Evolutionary conservation across 495 filamentous ascomycete genomes (phyloP).

Genomic region (Neurospora sp.): DNA sequence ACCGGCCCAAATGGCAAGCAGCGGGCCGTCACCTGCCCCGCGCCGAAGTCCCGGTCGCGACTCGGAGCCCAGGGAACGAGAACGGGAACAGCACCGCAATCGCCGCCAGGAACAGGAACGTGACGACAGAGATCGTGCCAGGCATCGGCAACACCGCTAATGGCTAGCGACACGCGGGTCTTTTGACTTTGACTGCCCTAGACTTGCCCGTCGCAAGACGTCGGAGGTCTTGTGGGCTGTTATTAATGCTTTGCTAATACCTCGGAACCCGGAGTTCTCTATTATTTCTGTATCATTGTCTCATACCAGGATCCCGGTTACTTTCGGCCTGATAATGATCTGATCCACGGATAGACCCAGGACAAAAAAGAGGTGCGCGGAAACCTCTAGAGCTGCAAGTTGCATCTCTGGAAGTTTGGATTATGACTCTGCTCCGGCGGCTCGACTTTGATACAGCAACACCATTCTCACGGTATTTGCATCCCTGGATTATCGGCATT

Average conservation of each 20-base stretch:
- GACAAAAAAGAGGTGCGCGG: conserved; percentile 24
- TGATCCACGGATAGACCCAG: conserved; percentile 32
- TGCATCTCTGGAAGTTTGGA: conserved; percentile 22
- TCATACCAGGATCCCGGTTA: conserved; percentile 21
- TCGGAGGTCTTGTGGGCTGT: conserved; percentile 9
- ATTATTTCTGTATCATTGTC: conserved; percentile 3
- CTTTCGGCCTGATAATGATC: conserved; percentile 16
- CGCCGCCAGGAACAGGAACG: conserved; percentile 18
- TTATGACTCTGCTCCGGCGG: conserved; percentile 1
- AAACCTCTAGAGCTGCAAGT: conserved; percentile 35
- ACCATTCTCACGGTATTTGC: not conserved
- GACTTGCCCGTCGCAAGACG: conserved; percentile 4
- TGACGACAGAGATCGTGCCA: conserved; percentile 20
- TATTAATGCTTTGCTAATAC: conserved; percentile 18
- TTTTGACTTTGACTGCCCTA: conserved; percentile 3
- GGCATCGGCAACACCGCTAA: conserved; percentile 21
- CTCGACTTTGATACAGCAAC: conserved; percentile 4
- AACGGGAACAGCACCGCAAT: conserved; percentile 9
- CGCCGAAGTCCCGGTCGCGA: conserved; percentile 33
- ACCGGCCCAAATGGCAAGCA: conserved; percentile 22
- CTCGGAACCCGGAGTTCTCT: conserved; percentile 14
- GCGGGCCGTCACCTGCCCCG: conserved; percentile 19
- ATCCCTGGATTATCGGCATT: conserved; percentile 1
- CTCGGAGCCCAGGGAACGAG: conserved; percentile 29
- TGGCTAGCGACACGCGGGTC: conserved; percentile 1